Conservation (phyloP, 495 filamentous ascomycete genomes). For the Venustampulla echinocandica region DNA sequence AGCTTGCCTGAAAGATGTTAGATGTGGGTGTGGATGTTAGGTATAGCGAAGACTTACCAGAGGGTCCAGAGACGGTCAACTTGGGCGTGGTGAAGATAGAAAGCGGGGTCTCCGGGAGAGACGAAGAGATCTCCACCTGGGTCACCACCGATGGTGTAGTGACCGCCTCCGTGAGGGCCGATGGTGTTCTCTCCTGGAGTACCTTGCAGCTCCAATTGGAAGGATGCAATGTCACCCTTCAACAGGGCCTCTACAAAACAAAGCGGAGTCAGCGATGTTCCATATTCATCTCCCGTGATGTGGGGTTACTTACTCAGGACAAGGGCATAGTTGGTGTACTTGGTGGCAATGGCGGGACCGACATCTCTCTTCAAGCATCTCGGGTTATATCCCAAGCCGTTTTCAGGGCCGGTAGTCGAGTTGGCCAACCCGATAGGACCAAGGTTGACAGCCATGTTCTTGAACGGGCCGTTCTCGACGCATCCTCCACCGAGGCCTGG, state of each 20-base stretch:
- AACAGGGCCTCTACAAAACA: not conserved
- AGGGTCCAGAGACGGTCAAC: conserved; percentile 62
- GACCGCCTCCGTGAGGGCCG: conserved; percentile 1
- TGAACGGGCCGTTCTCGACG: conserved; percentile 52
- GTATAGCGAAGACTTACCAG: conserved; percentile 40
- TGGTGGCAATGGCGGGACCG: conserved; percentile 28
- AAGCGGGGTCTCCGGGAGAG: conserved; percentile 54
- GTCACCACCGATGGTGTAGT: conserved; percentile 29
- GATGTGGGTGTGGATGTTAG: not conserved
- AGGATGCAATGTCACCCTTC: not conserved
- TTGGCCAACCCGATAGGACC: too few species aligned
- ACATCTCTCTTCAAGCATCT: conserved; percentile 62
- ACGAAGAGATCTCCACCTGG: conserved; percentile 38
- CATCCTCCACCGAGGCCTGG: conserved; percentile 62
- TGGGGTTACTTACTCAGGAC: conserved; percentile 31
- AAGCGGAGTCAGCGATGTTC: not conserved
- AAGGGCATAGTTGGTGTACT: conserved; percentile 41
- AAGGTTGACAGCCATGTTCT: conserved; percentile 36
- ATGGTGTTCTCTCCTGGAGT: not conserved
- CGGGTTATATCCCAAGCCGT: conserved; percentile 37
- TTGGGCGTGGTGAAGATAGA: conserved; percentile 61
- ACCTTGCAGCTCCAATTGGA: conserved; percentile 1
- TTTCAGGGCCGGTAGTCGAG: conserved; percentile 4
- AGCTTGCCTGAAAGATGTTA: conserved; percentile 42
- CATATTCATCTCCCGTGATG: conserved; percentile 20